Conservation (phyloP, 2,329 filamentous ascomycete species). For the Pseudogymnoascus sp. region DNA sequence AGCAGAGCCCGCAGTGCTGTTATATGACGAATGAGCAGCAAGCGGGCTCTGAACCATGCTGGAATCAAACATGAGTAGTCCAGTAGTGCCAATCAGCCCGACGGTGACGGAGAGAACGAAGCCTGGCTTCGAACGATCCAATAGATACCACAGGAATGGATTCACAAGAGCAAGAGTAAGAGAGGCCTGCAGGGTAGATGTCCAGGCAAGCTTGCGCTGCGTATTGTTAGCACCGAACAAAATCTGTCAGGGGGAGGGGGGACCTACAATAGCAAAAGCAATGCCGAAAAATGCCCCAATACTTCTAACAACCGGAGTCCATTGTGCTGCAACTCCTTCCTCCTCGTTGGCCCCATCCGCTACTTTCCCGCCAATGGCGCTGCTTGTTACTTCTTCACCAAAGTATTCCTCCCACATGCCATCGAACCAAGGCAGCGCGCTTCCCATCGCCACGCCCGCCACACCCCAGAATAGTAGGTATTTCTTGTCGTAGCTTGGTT, state of each 20-base stretch:
- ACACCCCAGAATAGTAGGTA: slow-evolving; percentile 80
- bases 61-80: slow-evolving; percentile 70
- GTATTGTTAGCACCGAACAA: slow-evolving; percentile 20
- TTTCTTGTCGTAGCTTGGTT: slow-evolving; percentile 46
- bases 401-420: slow-evolving; percentile 56
- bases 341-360: slow-evolving; percentile 18
- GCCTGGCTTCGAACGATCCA: slow-evolving; percentile 82
- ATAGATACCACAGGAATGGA: slow-evolving; percentile 90
- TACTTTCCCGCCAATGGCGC: slow-evolving; percentile 27
- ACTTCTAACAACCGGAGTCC: slow-evolving; percentile 66
- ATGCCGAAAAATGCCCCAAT: slow-evolving; percentile 68
- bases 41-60: slow-evolving; percentile 55
- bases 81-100: slow-evolving; percentile 64
- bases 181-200: slow-evolving; percentile 89
- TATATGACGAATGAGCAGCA: slow-evolving; percentile 17
- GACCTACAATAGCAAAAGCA: slow-evolving; percentile 74
- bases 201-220: slow-evolving; percentile 84
- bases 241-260: background rate
- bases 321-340: slow-evolving; percentile 53
- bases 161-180: slow-evolving; percentile 85
- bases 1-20: slow-evolving; percentile 16
- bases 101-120: slow-evolving; percentile 72
- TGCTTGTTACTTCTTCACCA: slow-evolving; percentile 19
- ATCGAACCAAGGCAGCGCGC: slow-evolving; percentile 79
- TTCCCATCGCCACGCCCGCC: slow-evolving; percentile 70